Evolutionary conservation across 129 eudicot genomes (phyloP), one percentile per base, ranked within the genome.

Genomic region (Saussurea involucrata): DNA sequence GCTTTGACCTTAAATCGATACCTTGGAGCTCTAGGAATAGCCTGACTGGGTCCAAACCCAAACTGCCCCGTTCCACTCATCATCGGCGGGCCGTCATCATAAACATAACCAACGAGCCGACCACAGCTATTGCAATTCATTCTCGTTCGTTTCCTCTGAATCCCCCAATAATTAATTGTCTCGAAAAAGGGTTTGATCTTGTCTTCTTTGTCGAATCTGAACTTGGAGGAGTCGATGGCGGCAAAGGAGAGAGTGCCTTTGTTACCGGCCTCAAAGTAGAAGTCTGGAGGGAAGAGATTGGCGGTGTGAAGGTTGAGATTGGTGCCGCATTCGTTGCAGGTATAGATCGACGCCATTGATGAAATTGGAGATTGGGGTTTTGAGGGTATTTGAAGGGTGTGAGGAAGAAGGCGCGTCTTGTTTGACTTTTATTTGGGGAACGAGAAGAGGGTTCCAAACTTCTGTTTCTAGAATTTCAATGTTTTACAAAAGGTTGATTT

Each of bases 191-290:
- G 99, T 49, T 79, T 68, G 81, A 95, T 88, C 78, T 92, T 92
- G 74, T 95, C 96, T 68, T 95, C 96, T 76, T 82, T 82, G 27
- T 84, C 86, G 76, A 89, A 85, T 68, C 86, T 70, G 86, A 92
- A 90, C 42, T 90, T 88, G 36, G 92, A 74, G 13, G 86, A 55
- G 78, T 95, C 97, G 22, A 95, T 63, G 24, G 69, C 34, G 37
- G 96, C 69, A 69, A 95, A 95, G 0, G 97, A 95, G 49, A 92
- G 81, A 24, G 95, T 85, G 76, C 85, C 85, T 60, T 92, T 92
- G 87, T 95, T 92, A 71, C 97, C 99, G 36, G 99, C 99, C 65
- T 95, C 97, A 86, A 95, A 95, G 85, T 92, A 95, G 82, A 84
- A 81, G 34, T 88, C 90, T 13, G 99, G 88, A 1, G 99, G 97